Conservation (phyloP, 371 early-diverging fungal species). For the Dipsacomyces acuminosporus region DNA sequence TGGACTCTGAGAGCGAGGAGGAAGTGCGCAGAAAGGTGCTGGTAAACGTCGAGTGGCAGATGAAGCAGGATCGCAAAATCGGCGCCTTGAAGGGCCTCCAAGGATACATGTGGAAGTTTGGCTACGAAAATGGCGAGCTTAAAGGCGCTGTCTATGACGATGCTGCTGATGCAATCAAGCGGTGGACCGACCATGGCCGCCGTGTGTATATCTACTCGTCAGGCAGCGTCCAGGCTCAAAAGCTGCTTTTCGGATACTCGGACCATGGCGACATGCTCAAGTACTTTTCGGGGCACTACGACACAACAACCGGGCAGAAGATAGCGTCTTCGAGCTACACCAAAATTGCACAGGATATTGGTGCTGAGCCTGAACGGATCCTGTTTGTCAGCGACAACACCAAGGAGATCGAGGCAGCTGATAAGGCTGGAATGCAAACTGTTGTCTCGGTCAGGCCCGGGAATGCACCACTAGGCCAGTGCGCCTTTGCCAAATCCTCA, state of each 20-base stretch:
- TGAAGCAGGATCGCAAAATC: constrained; percentile 79
- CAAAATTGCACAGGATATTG: constrained; percentile 67
- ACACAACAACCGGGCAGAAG: constrained; percentile 80
- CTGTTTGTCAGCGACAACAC: constrained; percentile 86
- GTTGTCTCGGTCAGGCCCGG: constrained; percentile 73
- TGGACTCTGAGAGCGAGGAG: constrained; percentile 46
- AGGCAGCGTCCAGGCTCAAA: constrained; percentile 89
- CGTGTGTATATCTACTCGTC: constrained; percentile 89
- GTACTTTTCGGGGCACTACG: constrained; percentile 82
- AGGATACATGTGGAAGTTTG: constrained; percentile 91
- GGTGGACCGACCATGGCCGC: constrained; percentile 58
- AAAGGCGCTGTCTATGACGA: constrained; percentile 79
- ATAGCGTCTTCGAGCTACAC: constrained; percentile 62
- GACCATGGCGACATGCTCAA: constrained; percentile 74
- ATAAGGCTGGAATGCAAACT: constrained; percentile 65
- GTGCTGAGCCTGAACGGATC: constrained; percentile 52
- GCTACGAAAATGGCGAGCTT: constrained; percentile 71
- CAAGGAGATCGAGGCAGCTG: constrained; percentile 77
- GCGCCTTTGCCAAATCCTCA: constrained; percentile 4
- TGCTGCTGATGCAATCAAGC: constrained; percentile 67
- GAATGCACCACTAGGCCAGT: constrained; percentile 56
- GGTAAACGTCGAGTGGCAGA: constrained; percentile 73
- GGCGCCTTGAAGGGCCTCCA: constrained; percentile 87
- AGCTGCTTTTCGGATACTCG: constrained; percentile 77
- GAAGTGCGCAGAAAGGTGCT: constrained; percentile 58